A percentile compares a stretch with the other conserved stretches of the same genome.
Evolutionary conservation across 305 asterid genomes (phyloP).

Genomic region (Fraxinus nigra): DNA sequence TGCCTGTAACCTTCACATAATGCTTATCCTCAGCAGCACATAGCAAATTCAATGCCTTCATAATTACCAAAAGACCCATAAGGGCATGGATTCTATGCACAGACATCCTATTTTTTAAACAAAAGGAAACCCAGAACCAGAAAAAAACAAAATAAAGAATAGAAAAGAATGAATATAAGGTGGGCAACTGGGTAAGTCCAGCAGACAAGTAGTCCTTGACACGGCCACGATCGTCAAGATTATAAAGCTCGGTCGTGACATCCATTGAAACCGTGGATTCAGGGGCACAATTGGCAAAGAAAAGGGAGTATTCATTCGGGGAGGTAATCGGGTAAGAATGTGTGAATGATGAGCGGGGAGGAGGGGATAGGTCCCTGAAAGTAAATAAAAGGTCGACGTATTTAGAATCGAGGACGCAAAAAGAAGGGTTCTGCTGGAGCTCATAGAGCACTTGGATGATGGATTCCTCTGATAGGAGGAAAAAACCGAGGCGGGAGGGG

Average conservation of each 20-base stretch:
- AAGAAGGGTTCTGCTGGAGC: constrained; percentile 63
- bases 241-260: constrained; percentile 82
- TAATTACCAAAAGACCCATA: constrained; percentile 72
- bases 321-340: constrained; percentile 61
- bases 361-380: constrained; percentile 85
- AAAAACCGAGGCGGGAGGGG: constrained; percentile 67
- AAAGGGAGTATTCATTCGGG: constrained; percentile 84
- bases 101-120: constrained; percentile 50
- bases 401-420: constrained; percentile 88
- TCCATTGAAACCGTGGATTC: constrained; percentile 79
- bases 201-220: constrained; percentile 79
- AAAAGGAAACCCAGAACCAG: constrained; percentile 55
- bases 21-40: constrained; percentile 97
- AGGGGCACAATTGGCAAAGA: constrained; percentile 86
- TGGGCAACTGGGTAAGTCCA: constrained; percentile 81
- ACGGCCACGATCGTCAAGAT: constrained; percentile 56
- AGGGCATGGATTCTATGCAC: constrained; percentile 86
- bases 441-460: constrained; percentile 75
- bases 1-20: constrained; percentile 90
- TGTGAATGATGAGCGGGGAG: constrained; percentile 66
- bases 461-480: constrained; percentile 82
- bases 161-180: constrained; percentile 63
- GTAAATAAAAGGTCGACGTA: constrained; percentile 56
- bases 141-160: constrained; percentile 57
- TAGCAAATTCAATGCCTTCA: constrained; percentile 84